These are phyloP conservation scores for Westerdykella aurantiaca DNA, from an alignment of 2,329 filamentous ascomycete genomes.

Conservation along the genomic window DNA sequence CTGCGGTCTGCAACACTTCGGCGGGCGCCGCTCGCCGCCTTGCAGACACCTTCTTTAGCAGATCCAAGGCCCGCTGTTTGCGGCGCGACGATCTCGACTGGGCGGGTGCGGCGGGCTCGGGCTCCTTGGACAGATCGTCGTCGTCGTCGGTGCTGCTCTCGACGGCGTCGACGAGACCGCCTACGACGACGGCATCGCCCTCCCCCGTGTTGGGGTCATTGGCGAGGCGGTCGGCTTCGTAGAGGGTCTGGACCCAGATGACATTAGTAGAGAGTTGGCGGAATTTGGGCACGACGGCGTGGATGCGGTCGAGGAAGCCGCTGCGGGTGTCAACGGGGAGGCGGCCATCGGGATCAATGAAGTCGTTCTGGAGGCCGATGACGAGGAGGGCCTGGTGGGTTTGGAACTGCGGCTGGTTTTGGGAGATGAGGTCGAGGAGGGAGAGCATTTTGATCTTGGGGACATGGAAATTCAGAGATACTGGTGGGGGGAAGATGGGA, in stretches of 20 bases:
- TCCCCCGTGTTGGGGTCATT: slow-evolving; percentile 47
- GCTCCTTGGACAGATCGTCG: slow-evolving; percentile 24
- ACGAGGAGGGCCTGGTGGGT: slow-evolving; percentile 68
- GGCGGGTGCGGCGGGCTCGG: slow-evolving; percentile 13
- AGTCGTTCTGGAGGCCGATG: slow-evolving; percentile 88
- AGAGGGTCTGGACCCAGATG: slow-evolving; percentile 79
- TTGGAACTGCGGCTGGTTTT: slow-evolving; percentile 48
- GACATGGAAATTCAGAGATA: too few species aligned
- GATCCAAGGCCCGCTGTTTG: slow-evolving; percentile 32
- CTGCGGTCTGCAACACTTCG: slow-evolving; percentile 21
- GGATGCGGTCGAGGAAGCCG: slow-evolving; percentile 62
- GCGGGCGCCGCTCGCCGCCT: slow-evolving; percentile 23
- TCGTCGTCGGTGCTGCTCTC: slow-evolving; percentile 33
- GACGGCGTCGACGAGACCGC: slow-evolving; percentile 32
- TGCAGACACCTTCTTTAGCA: slow-evolving; percentile 34
- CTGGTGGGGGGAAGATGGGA: too few species aligned
- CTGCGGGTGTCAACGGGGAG: slow-evolving; percentile 59
- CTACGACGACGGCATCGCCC: slow-evolving; percentile 41
- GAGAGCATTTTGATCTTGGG: slow-evolving; percentile 16
- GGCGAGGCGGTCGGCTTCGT: slow-evolving; percentile 55
- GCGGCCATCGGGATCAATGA: slow-evolving; percentile 62
- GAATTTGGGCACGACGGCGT: slow-evolving; percentile 64
- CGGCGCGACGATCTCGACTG: slow-evolving; percentile 32
- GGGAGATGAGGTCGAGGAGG: slow-evolving; percentile 41
- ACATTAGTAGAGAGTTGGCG: slow-evolving; percentile 62